Base-by-base conservation (phyloP, 176 grass and related monocot genomes). In the Tuctoria greenei region DNA sequence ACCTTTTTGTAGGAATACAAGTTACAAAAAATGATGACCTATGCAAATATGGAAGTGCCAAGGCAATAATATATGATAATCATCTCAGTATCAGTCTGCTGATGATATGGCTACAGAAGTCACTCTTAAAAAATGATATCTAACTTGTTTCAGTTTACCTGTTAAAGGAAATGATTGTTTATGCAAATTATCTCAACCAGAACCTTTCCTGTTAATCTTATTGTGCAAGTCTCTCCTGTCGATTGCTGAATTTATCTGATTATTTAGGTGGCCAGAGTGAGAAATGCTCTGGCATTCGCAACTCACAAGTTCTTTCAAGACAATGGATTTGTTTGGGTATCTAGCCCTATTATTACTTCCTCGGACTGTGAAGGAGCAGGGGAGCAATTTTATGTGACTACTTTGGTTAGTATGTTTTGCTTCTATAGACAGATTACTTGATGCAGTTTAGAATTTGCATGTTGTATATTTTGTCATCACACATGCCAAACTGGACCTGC, bases 271-370 rank as follows among this genome's bases (percentile, higher is more conserved):
- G 68, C 95, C 56, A 94, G 95, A 88, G 89, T 98, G 60, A 98
- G 95, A 82, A 98, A 94, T 87, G 89, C 95, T 82, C 77, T 98
- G 76, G 91, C 91, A 66, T 94, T 81, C 10, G 91, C 95, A 57
- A 98, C 91, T 56, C 95, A 98, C 79, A 94, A 88, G 20, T 98
- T 94, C 87, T 98, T 98, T 71, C 95, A 98, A 88, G 91, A 98
- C 71, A 90, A 92, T 66, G 89, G 91, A 75, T 98, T 98, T 90
- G 79, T 94, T 86, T 98, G 95, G 95, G 81, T 98, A 61, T 89
- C 89, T 28, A 98, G 95, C 82, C 95, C 95, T 15, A 98, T 98
- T 70, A 98, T 98, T 70, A 98, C 95, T 79, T 86, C 95, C 45
- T 98, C 91, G 18, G 95, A 98, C 81, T 98, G 95, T 75, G 95